phyloP scores from a whole-genome alignment of 73 alveolate species.

The Paramecium biaurelia region DNA sequence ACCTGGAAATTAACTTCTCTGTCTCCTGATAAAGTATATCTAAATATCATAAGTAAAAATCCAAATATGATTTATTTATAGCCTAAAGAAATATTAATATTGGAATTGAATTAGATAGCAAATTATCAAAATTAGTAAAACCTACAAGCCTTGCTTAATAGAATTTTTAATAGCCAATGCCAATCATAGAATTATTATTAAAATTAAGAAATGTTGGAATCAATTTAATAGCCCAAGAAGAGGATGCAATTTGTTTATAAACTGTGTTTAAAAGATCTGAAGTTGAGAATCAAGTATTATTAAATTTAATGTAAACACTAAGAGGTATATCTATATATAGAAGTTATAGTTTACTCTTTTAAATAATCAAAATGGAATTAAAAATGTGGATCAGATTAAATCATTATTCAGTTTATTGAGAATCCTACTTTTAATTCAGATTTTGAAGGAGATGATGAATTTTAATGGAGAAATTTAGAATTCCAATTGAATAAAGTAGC shows the following conservation, averaged over 20 bases:
- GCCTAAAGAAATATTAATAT: constrained; percentile 6
- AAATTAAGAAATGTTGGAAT: constrained; percentile 5
- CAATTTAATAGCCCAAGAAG: constrained; percentile 10
- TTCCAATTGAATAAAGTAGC: constrained; percentile 23
- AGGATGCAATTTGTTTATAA: constrained; percentile 35
- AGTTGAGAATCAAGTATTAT: constrained; percentile 18
- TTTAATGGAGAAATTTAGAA: not conserved
- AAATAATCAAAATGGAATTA: not conserved
- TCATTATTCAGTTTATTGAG: not conserved
- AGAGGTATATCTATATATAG: not conserved
- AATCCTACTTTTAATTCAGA: not conserved
- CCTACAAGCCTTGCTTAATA: not conserved
- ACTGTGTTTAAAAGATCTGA: not conserved
- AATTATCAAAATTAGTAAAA: not conserved
- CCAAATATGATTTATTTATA: not conserved
- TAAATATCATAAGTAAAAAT: not conserved
- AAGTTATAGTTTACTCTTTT: not conserved
- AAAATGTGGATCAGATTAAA: constrained; percentile 1
- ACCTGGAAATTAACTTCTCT: not conserved
- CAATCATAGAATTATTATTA: not conserved
- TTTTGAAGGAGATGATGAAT: constrained; percentile 23
- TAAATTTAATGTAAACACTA: not conserved
- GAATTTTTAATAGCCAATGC: not conserved
- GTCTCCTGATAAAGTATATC: not conserved
- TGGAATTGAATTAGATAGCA: not conserved